Conservation (phyloP, 1,284 basidiomycete genomes). For the Rhodotorula sp. region DNA sequence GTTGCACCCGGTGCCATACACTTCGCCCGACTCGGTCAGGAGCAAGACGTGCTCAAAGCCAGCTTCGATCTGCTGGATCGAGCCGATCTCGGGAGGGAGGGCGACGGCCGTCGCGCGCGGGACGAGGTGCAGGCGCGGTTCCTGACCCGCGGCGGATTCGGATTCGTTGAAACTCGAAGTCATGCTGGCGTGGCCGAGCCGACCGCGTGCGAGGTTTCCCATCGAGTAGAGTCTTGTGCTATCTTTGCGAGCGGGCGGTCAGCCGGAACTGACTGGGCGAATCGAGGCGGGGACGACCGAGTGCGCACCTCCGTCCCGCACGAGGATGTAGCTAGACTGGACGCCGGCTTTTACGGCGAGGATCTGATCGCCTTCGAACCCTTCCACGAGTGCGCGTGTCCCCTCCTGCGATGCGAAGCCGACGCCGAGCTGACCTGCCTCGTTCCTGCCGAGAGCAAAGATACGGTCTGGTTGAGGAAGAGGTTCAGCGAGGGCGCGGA, state of each 20-base stretch:
- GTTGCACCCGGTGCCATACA: conserved; percentile 43
- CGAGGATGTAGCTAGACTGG: conserved; percentile 30
- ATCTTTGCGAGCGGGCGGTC: conserved; percentile 6
- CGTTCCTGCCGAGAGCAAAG: conserved; percentile 41
- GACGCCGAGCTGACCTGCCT: conserved; percentile 40
- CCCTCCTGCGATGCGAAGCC: conserved; percentile 42
- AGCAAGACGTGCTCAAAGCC: conserved; percentile 42
- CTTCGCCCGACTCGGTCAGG: conserved; percentile 37
- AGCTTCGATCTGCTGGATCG: conserved; percentile 31
- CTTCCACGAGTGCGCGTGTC: conserved; percentile 42
- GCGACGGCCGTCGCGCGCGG: conserved; percentile 29
- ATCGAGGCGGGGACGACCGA: neutral
- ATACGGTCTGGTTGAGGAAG: conserved; percentile 23
- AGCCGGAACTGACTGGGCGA: too few species aligned
- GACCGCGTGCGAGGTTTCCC: conserved; percentile 30
- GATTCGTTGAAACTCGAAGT: neutral
- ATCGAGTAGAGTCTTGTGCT: conserved; percentile 27
- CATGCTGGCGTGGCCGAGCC: conserved; percentile 16
- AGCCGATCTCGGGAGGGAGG: neutral
- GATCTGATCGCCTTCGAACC: conserved; percentile 33
- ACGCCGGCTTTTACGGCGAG: conserved; percentile 8
- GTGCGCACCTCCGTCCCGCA: conserved; percentile 22
- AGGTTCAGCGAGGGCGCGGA: neutral
- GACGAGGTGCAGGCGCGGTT: conserved; percentile 30
- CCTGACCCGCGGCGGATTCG: conserved; percentile 7